Evolutionary conservation across 2,329 filamentous ascomycete species (phyloP), one percentile per base, ranked within the genome.

Genomic region (Leptoxyphium fumago): DNA sequence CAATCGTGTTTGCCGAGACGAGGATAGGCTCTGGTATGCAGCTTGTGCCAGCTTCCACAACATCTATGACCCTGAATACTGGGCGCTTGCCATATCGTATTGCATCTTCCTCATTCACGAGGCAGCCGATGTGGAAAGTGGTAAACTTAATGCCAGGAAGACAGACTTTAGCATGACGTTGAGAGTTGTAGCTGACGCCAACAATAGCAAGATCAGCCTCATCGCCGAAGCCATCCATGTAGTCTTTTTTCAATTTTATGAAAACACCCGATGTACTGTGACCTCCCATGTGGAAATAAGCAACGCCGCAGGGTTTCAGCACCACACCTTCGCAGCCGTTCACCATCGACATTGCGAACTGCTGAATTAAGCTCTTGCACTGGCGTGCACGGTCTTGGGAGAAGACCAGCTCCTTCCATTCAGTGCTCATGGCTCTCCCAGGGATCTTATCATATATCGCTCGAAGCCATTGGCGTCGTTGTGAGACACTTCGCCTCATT

Each of bases 231-330:
- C 77, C 77, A 21, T 73, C 70, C 32, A 94, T 74, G 54, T 93
- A 94, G 55, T 91, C 84, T 55, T 86, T 86, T 61, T 94, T 94
- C 38, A 94, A 62, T 62, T 94, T 94, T 55, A 94, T 84, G 5
- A 36, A 15, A 36, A 4, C 13, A 36, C 13, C 13, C 4, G 11
- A 15, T 11, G 38, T 18, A 46, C 48, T 9, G 50, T 46, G 39
- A 15, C 43, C 38, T 10, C 48, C 51, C 5, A 59, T 46, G 5
- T 64, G 54, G 49, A 94, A 84, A 56, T 94, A 94, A 0, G 86
- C 78, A 18, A 82, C 77, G 28, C 41, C 43, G 43, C 68, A 69
- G 1, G 82, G 77, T 61, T 94, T 94, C 41, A 94, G 60, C 0
- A 94, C 78, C 13, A 91, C 69, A 0, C 88, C 88, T 64, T 95